Conservation (phyloP, 148 eudicot species). For the Rhododendron ovatum region DNA sequence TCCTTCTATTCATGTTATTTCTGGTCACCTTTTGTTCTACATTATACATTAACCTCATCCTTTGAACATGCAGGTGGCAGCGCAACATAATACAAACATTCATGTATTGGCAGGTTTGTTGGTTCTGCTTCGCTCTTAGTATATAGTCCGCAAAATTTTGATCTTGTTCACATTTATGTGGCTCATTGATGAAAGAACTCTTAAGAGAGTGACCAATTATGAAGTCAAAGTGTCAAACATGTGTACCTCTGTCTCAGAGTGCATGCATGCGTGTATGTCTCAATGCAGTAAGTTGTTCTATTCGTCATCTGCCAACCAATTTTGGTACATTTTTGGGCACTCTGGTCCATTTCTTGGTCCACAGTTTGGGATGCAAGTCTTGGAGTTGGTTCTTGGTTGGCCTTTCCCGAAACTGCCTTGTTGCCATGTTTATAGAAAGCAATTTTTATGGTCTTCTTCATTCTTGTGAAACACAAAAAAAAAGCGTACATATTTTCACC, state of each 20-base stretch:
- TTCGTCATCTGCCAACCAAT: background rate
- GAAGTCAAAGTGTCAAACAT: background rate
- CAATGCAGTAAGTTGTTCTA: background rate
- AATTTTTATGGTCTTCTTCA: background rate
- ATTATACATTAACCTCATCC: background rate
- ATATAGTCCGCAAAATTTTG: background rate
- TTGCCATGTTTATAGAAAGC: background rate
- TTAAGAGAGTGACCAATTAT: background rate
- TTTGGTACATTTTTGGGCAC: background rate
- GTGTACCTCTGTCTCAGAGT: background rate
- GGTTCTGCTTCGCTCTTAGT: background rate
- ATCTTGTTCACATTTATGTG: background rate
- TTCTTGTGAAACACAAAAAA: no score
- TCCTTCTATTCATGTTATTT: background rate
- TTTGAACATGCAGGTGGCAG: constrained; percentile 69
- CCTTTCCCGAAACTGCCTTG: background rate
- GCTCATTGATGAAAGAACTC: background rate
- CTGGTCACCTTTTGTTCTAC: background rate
- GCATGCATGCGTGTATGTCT: background rate
- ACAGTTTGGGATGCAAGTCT: background rate
- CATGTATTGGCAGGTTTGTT: constrained; percentile 95
- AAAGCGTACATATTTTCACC: background rate
- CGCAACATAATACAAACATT: constrained; percentile 85
- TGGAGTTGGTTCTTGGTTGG: background rate
- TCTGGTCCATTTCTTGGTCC: background rate